Conservation (phyloP, 2,329 filamentous ascomycete species). For the Pyrenophora tritici-repentis region DNA sequence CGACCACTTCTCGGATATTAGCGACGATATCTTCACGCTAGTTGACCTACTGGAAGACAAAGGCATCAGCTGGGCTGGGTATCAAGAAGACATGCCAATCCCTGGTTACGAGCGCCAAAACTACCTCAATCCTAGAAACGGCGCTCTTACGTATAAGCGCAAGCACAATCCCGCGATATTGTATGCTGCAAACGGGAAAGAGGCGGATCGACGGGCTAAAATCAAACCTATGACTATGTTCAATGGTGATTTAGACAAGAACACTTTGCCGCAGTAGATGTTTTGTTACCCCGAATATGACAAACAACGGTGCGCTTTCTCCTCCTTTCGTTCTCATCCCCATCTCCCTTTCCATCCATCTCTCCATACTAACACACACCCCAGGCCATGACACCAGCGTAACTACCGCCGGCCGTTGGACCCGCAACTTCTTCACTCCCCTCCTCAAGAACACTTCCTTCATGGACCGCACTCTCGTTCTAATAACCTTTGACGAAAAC, state of each 20-base stretch:
- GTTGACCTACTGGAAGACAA: constrained; percentile 52
- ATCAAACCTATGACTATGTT: constrained; percentile 78
- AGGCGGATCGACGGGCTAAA: constrained; percentile 63
- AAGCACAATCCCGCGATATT: constrained; percentile 75
- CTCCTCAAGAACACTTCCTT: constrained; percentile 72
- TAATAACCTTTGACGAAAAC: constrained; percentile 81
- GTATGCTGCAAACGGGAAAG: constrained; percentile 67
- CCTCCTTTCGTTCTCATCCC: too few species aligned
- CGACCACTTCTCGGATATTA: constrained; percentile 63
- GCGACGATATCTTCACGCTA: constrained; percentile 48
- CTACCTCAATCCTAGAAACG: constrained; percentile 66
- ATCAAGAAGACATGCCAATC: constrained; percentile 79
- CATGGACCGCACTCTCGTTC: constrained; percentile 74
- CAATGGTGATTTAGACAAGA: constrained; percentile 47
- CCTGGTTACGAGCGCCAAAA: constrained; percentile 68
- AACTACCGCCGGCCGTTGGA: constrained; percentile 71
- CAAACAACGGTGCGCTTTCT: constrained; percentile 61
- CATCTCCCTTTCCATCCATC: too few species aligned
- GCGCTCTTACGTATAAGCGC: constrained; percentile 76
- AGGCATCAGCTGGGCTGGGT: constrained; percentile 60
- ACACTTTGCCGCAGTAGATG: constrained; percentile 38
- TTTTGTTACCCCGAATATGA: constrained; percentile 68
- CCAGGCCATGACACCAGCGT: constrained; percentile 69
- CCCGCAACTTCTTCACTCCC: constrained; percentile 69
- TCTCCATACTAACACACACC: constrained; percentile 3